Conservation (phyloP, 2,329 filamentous ascomycete species). For the Berkeleyomyces basicola region DNA sequence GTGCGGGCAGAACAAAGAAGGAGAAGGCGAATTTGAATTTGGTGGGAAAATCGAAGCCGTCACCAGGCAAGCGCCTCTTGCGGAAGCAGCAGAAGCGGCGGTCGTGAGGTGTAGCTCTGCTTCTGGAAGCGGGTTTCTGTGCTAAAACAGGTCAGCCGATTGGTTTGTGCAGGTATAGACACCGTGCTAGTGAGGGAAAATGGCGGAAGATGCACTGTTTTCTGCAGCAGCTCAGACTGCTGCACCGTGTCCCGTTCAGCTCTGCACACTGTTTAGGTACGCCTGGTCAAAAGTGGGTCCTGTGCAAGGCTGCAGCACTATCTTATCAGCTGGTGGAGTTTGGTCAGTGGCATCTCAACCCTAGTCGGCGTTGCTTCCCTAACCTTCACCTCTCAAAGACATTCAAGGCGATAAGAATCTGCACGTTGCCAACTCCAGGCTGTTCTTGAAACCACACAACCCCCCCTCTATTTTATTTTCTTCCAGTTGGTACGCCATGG, state of each 20-base stretch:
- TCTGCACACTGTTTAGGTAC: background rate
- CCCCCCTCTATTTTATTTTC: background rate
- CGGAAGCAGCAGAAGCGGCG: background rate
- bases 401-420: too few relatives aligned
- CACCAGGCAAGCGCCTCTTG: background rate
- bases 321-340: background rate
- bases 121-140: background rate
- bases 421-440: too few relatives aligned
- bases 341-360: background rate
- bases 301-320: background rate
- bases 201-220: background rate
- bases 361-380: background rate
- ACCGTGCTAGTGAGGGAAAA: background rate
- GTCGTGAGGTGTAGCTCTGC: background rate
- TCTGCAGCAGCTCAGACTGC: background rate
- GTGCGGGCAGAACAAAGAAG: background rate
- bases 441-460: background rate
- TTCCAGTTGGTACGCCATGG: constrained; percentile 43
- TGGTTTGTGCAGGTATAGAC: background rate
- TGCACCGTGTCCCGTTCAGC: background rate
- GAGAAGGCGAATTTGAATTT: background rate
- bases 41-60: background rate
- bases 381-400: background rate
- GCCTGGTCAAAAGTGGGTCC: background rate
- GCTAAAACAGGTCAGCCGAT: background rate